phyloP scores from a whole-genome alignment of 129 eudicot species.

The Flaveria brownii region DNA sequence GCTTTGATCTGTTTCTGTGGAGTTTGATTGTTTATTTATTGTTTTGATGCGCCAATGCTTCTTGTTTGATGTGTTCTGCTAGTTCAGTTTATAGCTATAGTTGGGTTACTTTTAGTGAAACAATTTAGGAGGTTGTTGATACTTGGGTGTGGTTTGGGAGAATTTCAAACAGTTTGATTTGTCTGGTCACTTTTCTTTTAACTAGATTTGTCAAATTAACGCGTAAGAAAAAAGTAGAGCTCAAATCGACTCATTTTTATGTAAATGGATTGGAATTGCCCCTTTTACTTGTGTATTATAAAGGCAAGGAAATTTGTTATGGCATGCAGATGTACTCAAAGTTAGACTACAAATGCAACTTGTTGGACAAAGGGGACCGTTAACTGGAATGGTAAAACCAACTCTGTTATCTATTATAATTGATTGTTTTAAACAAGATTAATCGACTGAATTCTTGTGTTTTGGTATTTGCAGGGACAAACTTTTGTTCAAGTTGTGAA shows the following conservation, averaged over 20 bases:
- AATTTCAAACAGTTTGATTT: no score
- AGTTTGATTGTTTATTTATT: not conserved
- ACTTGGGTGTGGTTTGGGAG: no score
- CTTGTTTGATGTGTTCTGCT: not conserved
- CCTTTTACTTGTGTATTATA: not conserved
- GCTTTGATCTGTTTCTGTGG: not conserved
- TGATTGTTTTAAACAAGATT: constrained; percentile 5
- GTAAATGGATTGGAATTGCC: not conserved
- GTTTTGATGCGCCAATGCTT: not conserved
- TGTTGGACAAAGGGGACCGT: constrained; percentile 88
- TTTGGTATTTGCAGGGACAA: constrained; percentile 55
- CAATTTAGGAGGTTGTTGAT: not conserved
- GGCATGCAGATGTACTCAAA: constrained; percentile 89
- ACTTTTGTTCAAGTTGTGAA: constrained; percentile 58
- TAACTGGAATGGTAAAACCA: constrained; percentile 72
- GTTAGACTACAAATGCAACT: constrained; percentile 98
- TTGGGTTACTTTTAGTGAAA: not conserved
- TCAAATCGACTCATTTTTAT: not conserved
- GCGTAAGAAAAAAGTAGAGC: not conserved
- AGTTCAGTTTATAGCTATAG: not conserved
- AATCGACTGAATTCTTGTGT: not conserved
- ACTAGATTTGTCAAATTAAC: not conserved
- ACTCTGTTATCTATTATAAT: not conserved
- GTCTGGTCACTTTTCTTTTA: no score
- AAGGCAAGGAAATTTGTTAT: constrained; percentile 17